Evolutionary conservation across 495 filamentous ascomycete genomes (phyloP), one percentile per base, ranked within the genome.

Genomic region (Penicillium flavigenum): DNA sequence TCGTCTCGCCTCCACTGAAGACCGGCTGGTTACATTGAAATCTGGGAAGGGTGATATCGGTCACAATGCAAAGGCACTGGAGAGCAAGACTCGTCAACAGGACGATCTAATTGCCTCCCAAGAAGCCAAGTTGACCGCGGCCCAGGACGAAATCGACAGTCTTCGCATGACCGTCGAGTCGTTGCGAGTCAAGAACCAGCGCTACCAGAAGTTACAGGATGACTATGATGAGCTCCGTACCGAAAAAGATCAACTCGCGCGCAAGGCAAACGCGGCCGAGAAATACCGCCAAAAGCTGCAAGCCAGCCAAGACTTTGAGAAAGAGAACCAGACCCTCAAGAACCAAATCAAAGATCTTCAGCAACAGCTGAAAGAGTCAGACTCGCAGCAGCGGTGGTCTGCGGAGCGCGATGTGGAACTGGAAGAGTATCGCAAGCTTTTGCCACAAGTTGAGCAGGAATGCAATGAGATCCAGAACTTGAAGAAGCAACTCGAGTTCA

Each of bases 201-300:
- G 76, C 3, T 71, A 82, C 32, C 81, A 85, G 49, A 81, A 81
- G 50, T 73, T 88, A 16, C 80, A 85, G 41, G 82, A 85, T 63
- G 83, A 90, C 62, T 81, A 90, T 41, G 83, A 87, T 56, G 82
- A 89, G 56, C 79, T 93, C 38, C 87, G 86, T 56, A 84, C 82
- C 17, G 86, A 91, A 49, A 84, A 86, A 38, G 86, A 87, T 53
- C 84, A 91, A 57, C 80, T 93, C 8, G 76, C 81, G n/a, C 88
- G 88, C 70, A 90, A 90, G 66, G 87, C 90, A 26, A 95, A 91
- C 62, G 84, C 82, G 16, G 80, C 83, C 0, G 88, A 91, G 54
- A 87, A 89, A 56, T 86, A 87, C 61, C 83, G 85, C 59, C 84
- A 88, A 65, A 91, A 92, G 68, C 73, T 90, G 20, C 83, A 92